Conservation (phyloP, 805 yeast genomes). For the Yarrowia divulgata region DNA sequence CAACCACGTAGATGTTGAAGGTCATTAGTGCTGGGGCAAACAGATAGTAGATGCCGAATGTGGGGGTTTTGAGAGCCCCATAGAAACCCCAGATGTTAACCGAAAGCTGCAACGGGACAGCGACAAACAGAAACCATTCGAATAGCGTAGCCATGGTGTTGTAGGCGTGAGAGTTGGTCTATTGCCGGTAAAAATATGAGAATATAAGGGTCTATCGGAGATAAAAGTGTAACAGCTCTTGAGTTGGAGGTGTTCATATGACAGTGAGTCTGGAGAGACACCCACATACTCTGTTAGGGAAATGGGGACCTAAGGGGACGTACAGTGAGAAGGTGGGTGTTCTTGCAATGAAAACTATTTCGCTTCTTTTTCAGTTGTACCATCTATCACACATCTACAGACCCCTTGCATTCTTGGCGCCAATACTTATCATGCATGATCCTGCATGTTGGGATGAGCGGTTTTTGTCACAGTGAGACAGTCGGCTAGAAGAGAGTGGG, state of each 20-base stretch:
- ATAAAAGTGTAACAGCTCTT: neutral
- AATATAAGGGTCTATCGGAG: conserved; percentile 8
- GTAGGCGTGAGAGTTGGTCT: neutral
- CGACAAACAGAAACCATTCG: conserved; percentile 32
- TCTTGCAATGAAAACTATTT: too few species aligned
- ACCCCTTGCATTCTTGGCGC: conserved; percentile 6
- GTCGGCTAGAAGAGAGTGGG: neutral
- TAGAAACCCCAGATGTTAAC: conserved; percentile 32
- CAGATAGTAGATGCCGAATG: conserved; percentile 16
- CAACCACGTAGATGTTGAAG: conserved; percentile 26
- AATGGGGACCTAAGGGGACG: too few species aligned
- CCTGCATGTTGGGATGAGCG: conserved; percentile 30
- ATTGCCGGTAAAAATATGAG: neutral
- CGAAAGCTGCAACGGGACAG: conserved; percentile 11
- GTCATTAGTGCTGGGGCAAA: conserved; percentile 24
- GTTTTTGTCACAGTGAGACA: neutral
- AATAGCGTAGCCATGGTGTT: conserved; percentile 12
- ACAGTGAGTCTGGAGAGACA: neutral
- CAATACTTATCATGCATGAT: conserved; percentile 30
- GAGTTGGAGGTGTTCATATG: conserved; percentile 20
- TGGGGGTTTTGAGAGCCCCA: conserved; percentile 18
- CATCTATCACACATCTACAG: neutral
- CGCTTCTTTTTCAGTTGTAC: neutral
- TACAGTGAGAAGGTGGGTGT: neutral
- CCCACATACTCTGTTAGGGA: neutral